A percentile compares a stretch with the other conserved stretches of the same genome.
These are phyloP conservation scores for Urostyla sp. DNA, from an alignment of 73 alveolate species.

Conservation along the genomic window DNA sequence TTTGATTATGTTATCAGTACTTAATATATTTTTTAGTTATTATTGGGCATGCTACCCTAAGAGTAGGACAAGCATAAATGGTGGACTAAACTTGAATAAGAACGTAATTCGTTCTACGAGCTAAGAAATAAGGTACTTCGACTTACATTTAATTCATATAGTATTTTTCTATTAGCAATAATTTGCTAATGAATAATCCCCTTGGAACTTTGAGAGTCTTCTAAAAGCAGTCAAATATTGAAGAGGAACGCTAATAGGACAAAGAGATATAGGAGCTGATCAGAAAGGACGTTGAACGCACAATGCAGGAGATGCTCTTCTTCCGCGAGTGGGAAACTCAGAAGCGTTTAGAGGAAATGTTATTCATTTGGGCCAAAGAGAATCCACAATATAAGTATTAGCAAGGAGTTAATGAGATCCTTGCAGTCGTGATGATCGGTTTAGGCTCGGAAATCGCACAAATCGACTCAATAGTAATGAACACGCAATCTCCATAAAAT, in stretches of 20 bases:
- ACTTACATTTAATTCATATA: not conserved
- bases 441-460: constrained; percentile 7
- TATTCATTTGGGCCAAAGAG: constrained; percentile 89
- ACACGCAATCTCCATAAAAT: not conserved
- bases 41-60: too few relatives aligned
- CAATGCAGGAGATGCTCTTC: constrained; percentile 82
- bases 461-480: not conserved
- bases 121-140: not conserved
- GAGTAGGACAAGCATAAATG: too few relatives aligned
- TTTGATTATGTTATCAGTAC: constrained; percentile 37
- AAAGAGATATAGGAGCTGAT: constrained; percentile 77
- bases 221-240: constrained; percentile 3
- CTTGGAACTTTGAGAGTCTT: not conserved
- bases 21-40: too few relatives aligned
- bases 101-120: not conserved
- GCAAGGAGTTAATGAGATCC: constrained; percentile 93
- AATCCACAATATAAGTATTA: constrained; percentile 77
- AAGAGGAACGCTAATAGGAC: constrained; percentile 81
- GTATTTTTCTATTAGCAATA: not conserved
- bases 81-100: constrained; percentile 26
- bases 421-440: constrained; percentile 69
- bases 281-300: constrained; percentile 84
- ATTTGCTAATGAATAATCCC: not conserved
- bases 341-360: constrained; percentile 62
- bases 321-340: constrained; percentile 67